Evolutionary conservation across 176 grass and related monocot species (phyloP).

Genomic region (Poa pratensis): DNA sequence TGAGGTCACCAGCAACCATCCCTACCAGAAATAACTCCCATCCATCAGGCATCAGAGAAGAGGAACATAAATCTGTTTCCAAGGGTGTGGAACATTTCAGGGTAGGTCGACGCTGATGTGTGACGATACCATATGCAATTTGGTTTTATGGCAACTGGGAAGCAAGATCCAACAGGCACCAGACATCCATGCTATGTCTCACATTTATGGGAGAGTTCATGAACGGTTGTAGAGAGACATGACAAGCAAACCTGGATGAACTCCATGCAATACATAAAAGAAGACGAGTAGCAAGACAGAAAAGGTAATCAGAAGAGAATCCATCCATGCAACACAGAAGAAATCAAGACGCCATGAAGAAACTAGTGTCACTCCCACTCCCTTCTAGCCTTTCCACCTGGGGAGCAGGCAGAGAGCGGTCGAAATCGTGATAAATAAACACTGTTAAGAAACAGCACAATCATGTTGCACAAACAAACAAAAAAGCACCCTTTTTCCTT

Average conservation of each 20-base stretch:
- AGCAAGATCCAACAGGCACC: conserved; percentile 29
- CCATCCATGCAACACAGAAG: conserved; percentile 28
- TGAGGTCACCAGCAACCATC: conserved; percentile 35
- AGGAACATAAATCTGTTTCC: conserved; percentile 40
- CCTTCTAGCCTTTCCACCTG: not conserved
- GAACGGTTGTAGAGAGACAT: not conserved
- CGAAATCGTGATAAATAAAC: conserved; percentile 21
- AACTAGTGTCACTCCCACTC: not conserved
- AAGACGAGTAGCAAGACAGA: not conserved
- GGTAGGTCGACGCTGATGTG: conserved; percentile 41
- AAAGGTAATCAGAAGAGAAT: conserved; percentile 16
- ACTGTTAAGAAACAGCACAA: conserved; percentile 39
- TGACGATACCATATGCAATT: not conserved
- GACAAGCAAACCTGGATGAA: not conserved
- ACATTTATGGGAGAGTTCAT: conserved; percentile 28
- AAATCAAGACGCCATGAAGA: not conserved
- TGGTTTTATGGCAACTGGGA: conserved; percentile 25
- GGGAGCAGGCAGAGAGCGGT: not conserved
- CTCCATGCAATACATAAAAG: conserved; percentile 10
- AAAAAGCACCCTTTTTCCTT: not conserved
- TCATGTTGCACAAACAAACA: conserved; percentile 42
- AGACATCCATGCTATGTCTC: conserved; percentile 10
- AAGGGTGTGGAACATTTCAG: conserved; percentile 34
- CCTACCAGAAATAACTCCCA: not conserved
- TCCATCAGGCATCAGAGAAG: conserved; percentile 6